Evolutionary conservation across 208 protist species (phyloP).

Genomic region (Phytomonas francai): DNA sequence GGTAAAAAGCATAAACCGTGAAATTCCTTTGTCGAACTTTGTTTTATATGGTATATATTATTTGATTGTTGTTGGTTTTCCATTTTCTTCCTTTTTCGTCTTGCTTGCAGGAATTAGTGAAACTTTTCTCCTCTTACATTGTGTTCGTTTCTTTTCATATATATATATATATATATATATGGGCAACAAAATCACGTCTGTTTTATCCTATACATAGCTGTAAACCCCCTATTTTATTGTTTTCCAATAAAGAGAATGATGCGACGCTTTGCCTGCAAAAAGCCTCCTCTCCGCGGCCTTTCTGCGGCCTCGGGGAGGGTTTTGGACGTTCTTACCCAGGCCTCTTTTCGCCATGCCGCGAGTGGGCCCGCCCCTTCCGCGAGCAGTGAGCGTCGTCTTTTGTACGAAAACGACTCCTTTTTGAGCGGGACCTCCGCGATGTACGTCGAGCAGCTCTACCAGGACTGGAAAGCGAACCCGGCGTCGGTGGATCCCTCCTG

Average conservation of each 20-base stretch:
- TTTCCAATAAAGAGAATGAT: conserved; percentile 1
- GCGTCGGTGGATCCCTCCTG: conserved; percentile 71
- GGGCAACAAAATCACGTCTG: too few relatives aligned
- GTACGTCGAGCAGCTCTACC: conserved; percentile 83
- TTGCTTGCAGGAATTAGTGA: too few relatives aligned
- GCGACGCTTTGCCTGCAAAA: background rate
- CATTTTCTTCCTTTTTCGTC: too few relatives aligned
- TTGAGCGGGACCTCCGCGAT: conserved; percentile 64
- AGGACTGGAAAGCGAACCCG: conserved; percentile 70
- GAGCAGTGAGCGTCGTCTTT: conserved; percentile 38
- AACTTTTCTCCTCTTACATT: too few relatives aligned
- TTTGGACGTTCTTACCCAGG: background rate
- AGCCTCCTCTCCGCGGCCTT: background rate
- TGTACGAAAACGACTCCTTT: conserved; percentile 82
- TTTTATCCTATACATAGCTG: too few relatives aligned
- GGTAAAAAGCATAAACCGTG: too few relatives aligned
- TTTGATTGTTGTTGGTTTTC: too few relatives aligned
- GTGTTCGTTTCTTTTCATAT: too few relatives aligned
- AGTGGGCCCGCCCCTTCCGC: conserved; percentile 16
- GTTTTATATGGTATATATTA: too few relatives aligned
- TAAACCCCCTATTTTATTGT: conserved; percentile 10
- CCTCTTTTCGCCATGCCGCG: conserved; percentile 22
- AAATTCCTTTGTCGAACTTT: too few relatives aligned
- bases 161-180: too few relatives aligned
- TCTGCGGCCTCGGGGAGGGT: too few relatives aligned